These are phyloP conservation scores for Murraya paniculata DNA, from an alignment of 345 rosid genomes.

Conservation along the genomic window DNA sequence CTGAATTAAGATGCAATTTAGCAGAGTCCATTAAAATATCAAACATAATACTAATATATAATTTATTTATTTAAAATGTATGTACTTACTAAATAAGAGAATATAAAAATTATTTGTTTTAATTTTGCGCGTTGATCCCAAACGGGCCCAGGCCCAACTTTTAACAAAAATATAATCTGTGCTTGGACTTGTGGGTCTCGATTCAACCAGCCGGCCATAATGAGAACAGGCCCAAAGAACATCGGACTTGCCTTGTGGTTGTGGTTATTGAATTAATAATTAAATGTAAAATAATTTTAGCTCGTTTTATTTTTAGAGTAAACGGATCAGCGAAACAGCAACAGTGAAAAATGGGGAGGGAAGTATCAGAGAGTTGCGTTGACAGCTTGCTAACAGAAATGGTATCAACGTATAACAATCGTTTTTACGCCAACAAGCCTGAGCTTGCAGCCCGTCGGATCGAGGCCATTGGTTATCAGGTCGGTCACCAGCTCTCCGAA, in stretches of 20 bases:
- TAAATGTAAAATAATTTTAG: background rate
- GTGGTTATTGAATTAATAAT: background rate
- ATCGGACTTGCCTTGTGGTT: background rate
- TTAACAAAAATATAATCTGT: too few relatives aligned
- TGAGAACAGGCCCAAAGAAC: background rate
- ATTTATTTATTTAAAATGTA: too few relatives aligned
- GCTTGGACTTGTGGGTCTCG: background rate
- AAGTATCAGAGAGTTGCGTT: conserved; percentile 92
- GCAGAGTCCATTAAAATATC: too few relatives aligned
- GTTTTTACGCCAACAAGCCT: conserved; percentile 83
- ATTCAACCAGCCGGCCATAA: background rate
- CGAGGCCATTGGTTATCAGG: conserved; percentile 98
- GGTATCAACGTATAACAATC: conserved; percentile 78
- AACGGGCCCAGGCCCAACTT: too few relatives aligned
- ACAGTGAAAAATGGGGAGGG: conserved; percentile 58
- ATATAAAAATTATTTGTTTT: too few relatives aligned
- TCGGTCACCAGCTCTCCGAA: conserved; percentile 99
- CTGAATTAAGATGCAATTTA: too few relatives aligned
- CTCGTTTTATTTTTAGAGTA: background rate
- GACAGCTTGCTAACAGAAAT: conserved; percentile 82
- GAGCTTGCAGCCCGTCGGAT: conserved; percentile 98
- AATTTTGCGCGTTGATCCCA: too few relatives aligned
- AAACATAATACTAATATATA: too few relatives aligned
- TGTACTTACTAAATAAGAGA: too few relatives aligned
- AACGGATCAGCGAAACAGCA: background rate